Conservation (phyloP, 257 asterid species). For the Jacaranda mimosifolia region DNA sequence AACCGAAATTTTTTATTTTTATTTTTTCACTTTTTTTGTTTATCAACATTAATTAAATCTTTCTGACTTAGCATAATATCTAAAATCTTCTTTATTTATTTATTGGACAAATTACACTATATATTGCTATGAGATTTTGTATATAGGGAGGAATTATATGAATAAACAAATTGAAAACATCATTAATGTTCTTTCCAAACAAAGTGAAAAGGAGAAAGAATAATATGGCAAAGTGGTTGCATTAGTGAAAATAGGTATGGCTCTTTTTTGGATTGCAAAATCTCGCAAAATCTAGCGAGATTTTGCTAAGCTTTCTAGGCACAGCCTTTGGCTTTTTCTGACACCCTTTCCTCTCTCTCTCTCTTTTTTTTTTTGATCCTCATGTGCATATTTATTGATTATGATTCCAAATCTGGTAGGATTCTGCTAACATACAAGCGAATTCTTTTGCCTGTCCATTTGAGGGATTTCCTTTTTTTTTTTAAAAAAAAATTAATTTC, state of each 20-base stretch:
- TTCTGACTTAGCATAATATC: not conserved
- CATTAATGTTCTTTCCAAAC: slow-evolving; percentile 14
- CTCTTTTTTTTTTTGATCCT: not conserved
- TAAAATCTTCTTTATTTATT: not conserved
- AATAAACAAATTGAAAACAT: not conserved
- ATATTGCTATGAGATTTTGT: not conserved
- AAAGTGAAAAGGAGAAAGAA: slow-evolving; percentile 14
- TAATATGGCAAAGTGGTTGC: not conserved
- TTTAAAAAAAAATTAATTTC: not conserved
- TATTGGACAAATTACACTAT: not conserved
- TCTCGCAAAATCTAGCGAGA: slow-evolving; percentile 25
- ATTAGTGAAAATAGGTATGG: not conserved
- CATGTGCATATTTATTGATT: not conserved
- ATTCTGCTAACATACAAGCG: slow-evolving; percentile 8
- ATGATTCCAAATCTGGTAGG: slow-evolving; percentile 20
- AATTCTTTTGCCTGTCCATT: slow-evolving; percentile 24
- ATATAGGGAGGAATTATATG: not conserved
- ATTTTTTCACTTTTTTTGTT: not conserved
- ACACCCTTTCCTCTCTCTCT: not conserved
- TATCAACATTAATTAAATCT: not conserved
- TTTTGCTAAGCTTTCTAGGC: slow-evolving; percentile 13
- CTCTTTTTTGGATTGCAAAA: not conserved
- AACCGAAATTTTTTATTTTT: not conserved
- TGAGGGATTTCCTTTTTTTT: not conserved
- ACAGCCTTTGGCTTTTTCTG: slow-evolving; percentile 14